Base-by-base conservation (phyloP, 305 asterid species). In the Fraxinus dipetala region DNA sequence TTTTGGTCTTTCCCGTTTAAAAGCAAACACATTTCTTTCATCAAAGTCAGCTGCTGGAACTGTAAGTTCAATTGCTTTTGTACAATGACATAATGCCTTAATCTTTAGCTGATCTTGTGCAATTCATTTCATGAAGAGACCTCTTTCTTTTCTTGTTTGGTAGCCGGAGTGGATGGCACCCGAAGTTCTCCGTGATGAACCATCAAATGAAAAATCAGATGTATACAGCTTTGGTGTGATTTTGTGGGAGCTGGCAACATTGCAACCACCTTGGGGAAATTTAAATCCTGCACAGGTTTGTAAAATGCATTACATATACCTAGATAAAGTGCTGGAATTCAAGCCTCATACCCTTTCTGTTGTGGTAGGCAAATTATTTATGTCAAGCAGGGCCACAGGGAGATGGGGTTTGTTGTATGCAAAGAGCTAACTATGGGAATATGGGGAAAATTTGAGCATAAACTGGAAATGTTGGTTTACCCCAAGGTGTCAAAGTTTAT, bases 11-110 rank as follows among this genome's bases (percentile, higher is more conserved):
- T 96, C 99, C 79, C 97, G 99, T 73, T 86, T 94, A 45, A 96
- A 94, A 90, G 97, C 97, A 63, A 93, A 93, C 89, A 96, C 99
- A 80, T 96, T 94, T 87, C 97, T 96, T 80, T 94, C 99, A 6
- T 96, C 99, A 78, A 96, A 96, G 88, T 94, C 99, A 79, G 97
- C 97, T 87, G 99, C 98, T 86, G 99, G 99, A 87, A 96, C 99
- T 78, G 99, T 96, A 87, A 92, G 98, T 88, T 65, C 43, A 74
- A 34, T 67, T 77, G 72, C 70, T 79, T 65, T 59, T 78, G 35
- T 79, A 34, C 79, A 35, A 76, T 81, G 40, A 75, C 80, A 84
- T 43, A 45, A 38, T 84, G 82, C 79, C 73, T 45, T 72, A 26
- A 31, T 32, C 78, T 36, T 72, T 75, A 31, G 84, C 51, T 32